phyloP scores from a whole-genome alignment of 176 grass and related monocot species.

The Juncus inflexus region DNA sequence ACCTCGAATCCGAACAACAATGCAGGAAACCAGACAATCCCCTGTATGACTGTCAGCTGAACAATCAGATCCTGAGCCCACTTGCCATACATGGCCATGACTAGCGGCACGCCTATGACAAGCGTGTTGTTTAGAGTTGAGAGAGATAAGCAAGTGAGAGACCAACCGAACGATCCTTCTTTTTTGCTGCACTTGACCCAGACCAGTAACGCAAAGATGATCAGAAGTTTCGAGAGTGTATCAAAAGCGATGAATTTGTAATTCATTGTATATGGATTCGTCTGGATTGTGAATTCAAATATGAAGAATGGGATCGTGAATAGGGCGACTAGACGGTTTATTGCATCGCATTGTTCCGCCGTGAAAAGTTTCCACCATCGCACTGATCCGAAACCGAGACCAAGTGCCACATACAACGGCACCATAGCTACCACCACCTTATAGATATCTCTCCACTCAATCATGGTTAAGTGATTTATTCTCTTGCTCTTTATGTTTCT shows the following conservation, averaged over 20 bases:
- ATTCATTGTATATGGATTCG: conserved; percentile 63
- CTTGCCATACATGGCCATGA: conserved; percentile 80
- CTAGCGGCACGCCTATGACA: conserved; percentile 73
- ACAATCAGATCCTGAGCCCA: conserved; percentile 90
- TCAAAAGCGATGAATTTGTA: conserved; percentile 61
- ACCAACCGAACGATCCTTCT: conserved; percentile 25
- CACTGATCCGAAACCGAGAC: conserved; percentile 72
- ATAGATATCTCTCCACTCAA: conserved; percentile 64
- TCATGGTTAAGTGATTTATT: conserved; percentile 36
- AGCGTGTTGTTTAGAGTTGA: conserved; percentile 74
- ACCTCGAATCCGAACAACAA: conserved; percentile 64
- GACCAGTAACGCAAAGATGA: conserved; percentile 31
- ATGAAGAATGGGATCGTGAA: conserved; percentile 83
- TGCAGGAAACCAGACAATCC: conserved; percentile 49
- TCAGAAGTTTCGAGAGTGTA: conserved; percentile 54
- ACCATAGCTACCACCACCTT: conserved; percentile 83
- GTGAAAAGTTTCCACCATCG: conserved; percentile 87
- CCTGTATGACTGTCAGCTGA: conserved; percentile 73
- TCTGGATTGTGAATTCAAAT: conserved; percentile 71
- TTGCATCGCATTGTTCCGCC: conserved; percentile 60
- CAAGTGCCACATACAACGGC: conserved; percentile 77
- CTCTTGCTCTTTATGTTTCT: background rate
- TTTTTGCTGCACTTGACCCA: conserved; percentile 27
- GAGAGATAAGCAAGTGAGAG: conserved; percentile 78
- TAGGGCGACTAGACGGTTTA: conserved; percentile 63